These are phyloP conservation scores for Paxillus involutus DNA, from an alignment of 768 basidiomycete species.

Conservation along the genomic window DNA sequence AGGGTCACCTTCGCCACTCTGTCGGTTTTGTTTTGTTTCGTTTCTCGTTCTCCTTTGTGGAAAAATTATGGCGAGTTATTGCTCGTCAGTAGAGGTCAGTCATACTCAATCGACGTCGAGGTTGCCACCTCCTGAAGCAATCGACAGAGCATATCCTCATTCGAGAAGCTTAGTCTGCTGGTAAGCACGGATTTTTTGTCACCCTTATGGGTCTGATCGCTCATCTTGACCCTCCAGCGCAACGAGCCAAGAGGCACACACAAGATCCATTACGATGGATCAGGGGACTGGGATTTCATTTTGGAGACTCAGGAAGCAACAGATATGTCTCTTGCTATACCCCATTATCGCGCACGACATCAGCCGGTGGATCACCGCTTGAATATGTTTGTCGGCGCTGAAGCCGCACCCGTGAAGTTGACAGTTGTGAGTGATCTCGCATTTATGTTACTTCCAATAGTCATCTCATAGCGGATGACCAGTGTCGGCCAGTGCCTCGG, in stretches of 20 bases:
- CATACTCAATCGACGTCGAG: background rate
- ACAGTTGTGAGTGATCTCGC: conserved; percentile 60
- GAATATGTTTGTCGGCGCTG: conserved; percentile 62
- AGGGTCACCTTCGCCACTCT: conserved; percentile 2
- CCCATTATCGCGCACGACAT: conserved; percentile 74
- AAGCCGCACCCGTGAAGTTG: conserved; percentile 56
- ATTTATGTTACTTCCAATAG: background rate
- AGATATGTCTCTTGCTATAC: conserved; percentile 68
- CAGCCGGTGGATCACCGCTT: conserved; percentile 74
- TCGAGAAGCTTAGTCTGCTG: conserved; percentile 14
- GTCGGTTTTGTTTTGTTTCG: background rate
- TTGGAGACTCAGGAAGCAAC: conserved; percentile 52
- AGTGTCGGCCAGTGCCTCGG: conserved; percentile 59
- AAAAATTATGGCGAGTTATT: conserved; percentile 22
- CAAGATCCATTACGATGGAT: conserved; percentile 62
- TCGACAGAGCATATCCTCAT: conserved; percentile 23
- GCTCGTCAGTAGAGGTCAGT: conserved; percentile 31
- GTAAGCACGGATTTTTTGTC: conserved; percentile 9
- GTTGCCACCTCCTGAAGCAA: conserved; percentile 5
- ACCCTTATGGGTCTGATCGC: background rate
- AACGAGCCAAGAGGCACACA: conserved; percentile 47
- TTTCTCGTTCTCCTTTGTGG: background rate
- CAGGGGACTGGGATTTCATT: conserved; percentile 68
- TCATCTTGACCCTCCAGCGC: conserved; percentile 17
- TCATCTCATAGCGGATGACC: conserved; percentile 7